A percentile compares a stretch with the other conserved stretches of the same genome.
phyloP scores from a whole-genome alignment of 78 protist species.

The Creolimax fragrantissima region DNA sequence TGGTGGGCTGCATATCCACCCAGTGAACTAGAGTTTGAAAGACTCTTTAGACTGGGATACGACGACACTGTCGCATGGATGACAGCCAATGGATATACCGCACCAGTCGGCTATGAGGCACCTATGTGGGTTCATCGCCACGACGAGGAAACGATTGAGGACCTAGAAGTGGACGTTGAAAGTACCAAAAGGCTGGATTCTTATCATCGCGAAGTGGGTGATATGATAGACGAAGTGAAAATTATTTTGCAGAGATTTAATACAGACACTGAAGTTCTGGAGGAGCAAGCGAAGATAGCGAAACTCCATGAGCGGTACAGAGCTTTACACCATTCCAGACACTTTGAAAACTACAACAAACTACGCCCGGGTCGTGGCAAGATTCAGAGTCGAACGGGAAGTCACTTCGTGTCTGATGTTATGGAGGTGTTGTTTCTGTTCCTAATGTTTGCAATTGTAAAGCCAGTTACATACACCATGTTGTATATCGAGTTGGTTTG shows the following conservation, averaged over 20 bases:
- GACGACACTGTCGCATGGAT: background rate
- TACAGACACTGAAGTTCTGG: background rate
- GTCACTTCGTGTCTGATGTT: background rate
- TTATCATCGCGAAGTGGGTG: background rate
- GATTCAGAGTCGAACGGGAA: background rate
- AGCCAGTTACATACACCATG: background rate
- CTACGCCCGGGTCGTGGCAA: background rate
- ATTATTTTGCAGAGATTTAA: background rate
- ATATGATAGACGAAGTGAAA: background rate
- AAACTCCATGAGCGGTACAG: background rate
- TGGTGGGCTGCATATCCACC: conserved; percentile 6
- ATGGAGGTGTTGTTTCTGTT: background rate
- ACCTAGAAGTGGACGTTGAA: background rate
- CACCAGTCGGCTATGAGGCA: background rate
- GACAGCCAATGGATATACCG: background rate
- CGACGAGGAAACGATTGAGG: background rate
- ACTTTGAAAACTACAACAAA: background rate
- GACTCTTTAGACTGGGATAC: background rate
- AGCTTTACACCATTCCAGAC: background rate
- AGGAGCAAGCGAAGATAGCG: background rate
- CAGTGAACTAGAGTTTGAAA: background rate
- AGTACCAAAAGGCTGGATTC: background rate
- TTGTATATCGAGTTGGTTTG: background rate
- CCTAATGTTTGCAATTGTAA: background rate
- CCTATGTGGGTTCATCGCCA: background rate